phyloP scores from a whole-genome alignment of 345 rosid species.

The Barbarea vulgaris region DNA sequence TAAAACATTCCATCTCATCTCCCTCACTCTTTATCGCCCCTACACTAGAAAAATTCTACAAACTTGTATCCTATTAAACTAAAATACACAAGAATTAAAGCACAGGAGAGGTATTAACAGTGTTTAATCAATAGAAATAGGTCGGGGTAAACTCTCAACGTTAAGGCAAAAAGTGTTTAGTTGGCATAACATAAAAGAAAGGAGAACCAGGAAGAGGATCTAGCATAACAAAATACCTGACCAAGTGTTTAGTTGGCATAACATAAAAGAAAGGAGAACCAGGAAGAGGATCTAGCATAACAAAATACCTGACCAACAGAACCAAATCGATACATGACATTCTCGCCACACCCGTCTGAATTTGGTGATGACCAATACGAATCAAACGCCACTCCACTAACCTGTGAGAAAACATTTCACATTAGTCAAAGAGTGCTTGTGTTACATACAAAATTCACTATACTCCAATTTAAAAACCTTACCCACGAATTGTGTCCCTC shows the following conservation, averaged over 20 bases:
- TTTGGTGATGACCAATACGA: constrained; percentile 91
- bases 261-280: neutral
- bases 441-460: constrained; percentile 2
- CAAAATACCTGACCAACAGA: constrained; percentile 97
- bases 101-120: neutral
- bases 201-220: too few relatives aligned
- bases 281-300: neutral
- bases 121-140: neutral
- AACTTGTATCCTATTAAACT: neutral
- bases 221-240: too few relatives aligned
- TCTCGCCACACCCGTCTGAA: constrained; percentile 79
- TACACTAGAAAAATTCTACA: neutral
- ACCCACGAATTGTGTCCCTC: constrained; percentile 99
- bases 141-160: constrained; percentile 3
- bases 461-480: constrained; percentile 32
- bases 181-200: too few relatives aligned
- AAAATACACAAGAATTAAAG: neutral
- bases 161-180: constrained; percentile 13
- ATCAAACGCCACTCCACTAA: constrained; percentile 99
- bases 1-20: neutral
- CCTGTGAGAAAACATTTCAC: constrained; percentile 60
- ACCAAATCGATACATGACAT: constrained; percentile 91
- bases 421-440: constrained; percentile 26
- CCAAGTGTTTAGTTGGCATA: too few relatives aligned
- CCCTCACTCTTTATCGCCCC: neutral